Evolutionary conservation across 257 asterid genomes (phyloP).

Genomic region (Haberlea rhodopensis): DNA sequence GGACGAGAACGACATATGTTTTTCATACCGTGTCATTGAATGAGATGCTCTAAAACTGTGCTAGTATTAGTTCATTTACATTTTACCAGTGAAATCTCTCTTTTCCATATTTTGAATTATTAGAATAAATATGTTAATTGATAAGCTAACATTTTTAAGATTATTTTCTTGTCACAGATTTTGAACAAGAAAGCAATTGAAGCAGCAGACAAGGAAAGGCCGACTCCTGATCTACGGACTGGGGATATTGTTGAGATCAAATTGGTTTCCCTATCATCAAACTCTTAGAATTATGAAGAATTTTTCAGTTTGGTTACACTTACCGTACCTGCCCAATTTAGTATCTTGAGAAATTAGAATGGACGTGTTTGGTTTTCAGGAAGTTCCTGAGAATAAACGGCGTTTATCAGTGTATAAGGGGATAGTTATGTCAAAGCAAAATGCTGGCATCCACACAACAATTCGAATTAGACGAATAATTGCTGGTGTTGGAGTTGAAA

Average conservation of each 20-base stretch:
- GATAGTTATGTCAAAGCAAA: slow-evolving; percentile 78
- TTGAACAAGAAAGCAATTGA: slow-evolving; percentile 76
- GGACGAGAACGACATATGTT: neutral
- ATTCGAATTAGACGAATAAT: slow-evolving; percentile 80
- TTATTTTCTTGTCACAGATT: slow-evolving; percentile 46
- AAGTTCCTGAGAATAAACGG: slow-evolving; percentile 78
- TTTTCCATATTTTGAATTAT: slow-evolving; percentile 3
- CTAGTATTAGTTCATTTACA: neutral
- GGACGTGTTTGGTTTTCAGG: slow-evolving; percentile 41
- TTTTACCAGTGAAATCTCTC: neutral
- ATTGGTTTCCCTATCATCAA: slow-evolving; percentile 44
- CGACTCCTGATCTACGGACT: slow-evolving; percentile 75
- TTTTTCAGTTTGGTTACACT: neutral
- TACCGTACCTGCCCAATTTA: neutral
- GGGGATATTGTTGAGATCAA: slow-evolving; percentile 91
- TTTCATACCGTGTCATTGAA: neutral
- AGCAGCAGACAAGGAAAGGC: slow-evolving; percentile 64
- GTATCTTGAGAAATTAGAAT: slow-evolving; percentile 22
- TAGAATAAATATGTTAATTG: slow-evolving; percentile 12
- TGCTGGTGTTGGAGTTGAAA: slow-evolving; percentile 96
- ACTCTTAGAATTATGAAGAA: neutral
- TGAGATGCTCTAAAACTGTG: neutral
- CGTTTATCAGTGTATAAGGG: slow-evolving; percentile 84
- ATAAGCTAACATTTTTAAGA: slow-evolving; percentile 21
- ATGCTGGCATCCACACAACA: slow-evolving; percentile 97